These are phyloP conservation scores for Penicillium freii DNA, from an alignment of 2,329 filamentous ascomycete species.

Conservation along the genomic window DNA sequence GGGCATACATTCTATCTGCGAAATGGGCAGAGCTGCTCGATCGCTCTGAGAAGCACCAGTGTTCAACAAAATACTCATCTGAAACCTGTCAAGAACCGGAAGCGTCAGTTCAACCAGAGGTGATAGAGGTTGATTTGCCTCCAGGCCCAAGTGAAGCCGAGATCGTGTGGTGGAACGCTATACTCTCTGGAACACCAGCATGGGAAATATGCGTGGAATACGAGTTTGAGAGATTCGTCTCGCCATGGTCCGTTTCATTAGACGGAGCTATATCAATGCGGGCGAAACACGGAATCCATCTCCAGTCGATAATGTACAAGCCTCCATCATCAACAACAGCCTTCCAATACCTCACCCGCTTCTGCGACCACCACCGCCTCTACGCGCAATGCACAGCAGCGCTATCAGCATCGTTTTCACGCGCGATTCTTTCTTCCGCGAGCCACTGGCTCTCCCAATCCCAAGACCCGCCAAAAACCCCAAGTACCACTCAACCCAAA, in stretches of 20 bases:
- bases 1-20: conserved; percentile 27
- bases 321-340: neutral
- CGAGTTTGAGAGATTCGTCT: neutral
- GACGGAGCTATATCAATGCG: neutral
- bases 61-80: neutral
- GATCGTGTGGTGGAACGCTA: neutral
- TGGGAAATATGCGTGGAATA: neutral
- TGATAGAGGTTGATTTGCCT: neutral
- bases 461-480: neutral
- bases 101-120: neutral
- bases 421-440: neutral
- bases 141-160: neutral
- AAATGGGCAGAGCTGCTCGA: conserved; percentile 24
- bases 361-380: neutral
- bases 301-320: neutral
- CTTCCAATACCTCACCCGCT: neutral
- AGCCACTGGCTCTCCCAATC: neutral
- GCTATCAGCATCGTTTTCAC: neutral
- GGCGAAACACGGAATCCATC: neutral
- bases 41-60: conserved; percentile 19
- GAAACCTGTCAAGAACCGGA: neutral
- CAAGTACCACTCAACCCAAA: neutral
- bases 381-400: neutral
- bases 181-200: neutral
- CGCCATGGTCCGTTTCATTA: neutral